Conservation (phyloP, 2,329 filamentous ascomycete genomes). For the Cadophora malorum region DNA sequence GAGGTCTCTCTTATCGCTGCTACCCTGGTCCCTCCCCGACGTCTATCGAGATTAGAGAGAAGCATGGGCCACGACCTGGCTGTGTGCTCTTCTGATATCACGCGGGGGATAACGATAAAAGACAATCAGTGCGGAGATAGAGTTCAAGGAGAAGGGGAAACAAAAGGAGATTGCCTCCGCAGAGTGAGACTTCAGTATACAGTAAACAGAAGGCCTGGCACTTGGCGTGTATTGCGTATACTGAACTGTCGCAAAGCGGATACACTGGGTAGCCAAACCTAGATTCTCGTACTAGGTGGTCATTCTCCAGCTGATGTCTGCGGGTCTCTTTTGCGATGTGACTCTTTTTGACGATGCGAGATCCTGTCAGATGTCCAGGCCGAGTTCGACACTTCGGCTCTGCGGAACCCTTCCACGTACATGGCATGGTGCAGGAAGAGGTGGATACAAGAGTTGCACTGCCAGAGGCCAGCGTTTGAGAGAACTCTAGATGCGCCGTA, state of each 20-base stretch:
- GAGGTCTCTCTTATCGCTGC: slow-evolving; percentile 14
- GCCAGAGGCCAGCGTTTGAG: slow-evolving; percentile 25
- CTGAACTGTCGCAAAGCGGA: not conserved
- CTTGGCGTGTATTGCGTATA: not conserved
- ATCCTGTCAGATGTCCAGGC: slow-evolving; percentile 17
- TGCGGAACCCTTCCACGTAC: slow-evolving; percentile 29
- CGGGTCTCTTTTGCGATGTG: slow-evolving; percentile 10
- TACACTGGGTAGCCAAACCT: slow-evolving; percentile 3
- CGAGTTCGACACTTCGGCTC: slow-evolving; percentile 27
- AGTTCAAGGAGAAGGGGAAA: slow-evolving; percentile 8
- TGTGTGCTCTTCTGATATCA: slow-evolving; percentile 7
- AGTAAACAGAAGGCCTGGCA: not conserved
- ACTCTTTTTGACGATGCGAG: slow-evolving; percentile 13
- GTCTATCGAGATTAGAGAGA: slow-evolving; percentile 9
- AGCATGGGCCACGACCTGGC: slow-evolving; percentile 15
- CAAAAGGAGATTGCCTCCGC: slow-evolving; percentile 13
- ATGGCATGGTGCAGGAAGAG: slow-evolving; percentile 30
- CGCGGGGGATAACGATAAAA: slow-evolving; percentile 18
- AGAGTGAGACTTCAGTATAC: not conserved
- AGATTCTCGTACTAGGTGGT: not conserved
- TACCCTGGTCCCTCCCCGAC: slow-evolving; percentile 10
- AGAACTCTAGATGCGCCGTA: slow-evolving; percentile 28
- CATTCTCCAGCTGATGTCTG: not conserved
- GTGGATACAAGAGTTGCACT: slow-evolving; percentile 29
- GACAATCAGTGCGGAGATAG: slow-evolving; percentile 18